Conservation (phyloP, 257 asterid genomes). For the Handroanthus guayacan region DNA sequence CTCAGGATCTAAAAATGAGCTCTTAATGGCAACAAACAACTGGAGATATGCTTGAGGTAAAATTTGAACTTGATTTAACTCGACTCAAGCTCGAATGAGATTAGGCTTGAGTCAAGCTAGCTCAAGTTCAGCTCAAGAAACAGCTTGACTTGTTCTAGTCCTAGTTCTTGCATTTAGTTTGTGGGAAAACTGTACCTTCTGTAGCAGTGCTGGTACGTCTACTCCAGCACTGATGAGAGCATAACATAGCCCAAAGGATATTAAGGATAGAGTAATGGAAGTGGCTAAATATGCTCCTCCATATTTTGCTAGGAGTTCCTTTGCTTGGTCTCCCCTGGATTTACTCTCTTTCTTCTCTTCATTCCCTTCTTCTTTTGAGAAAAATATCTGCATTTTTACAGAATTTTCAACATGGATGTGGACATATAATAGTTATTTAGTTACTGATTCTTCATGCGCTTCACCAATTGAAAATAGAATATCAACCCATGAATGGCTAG, state of each 20-base stretch:
- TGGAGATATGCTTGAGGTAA: no score
- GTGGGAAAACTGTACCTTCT: conserved; percentile 53
- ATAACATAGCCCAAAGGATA: conserved; percentile 83
- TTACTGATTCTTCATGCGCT: not conserved
- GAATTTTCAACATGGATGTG: not conserved
- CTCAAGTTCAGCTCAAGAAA: no score
- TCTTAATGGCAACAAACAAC: no score
- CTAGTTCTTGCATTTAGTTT: no score
- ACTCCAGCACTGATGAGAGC: conserved; percentile 82
- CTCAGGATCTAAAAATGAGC: no score
- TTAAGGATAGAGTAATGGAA: conserved; percentile 87
- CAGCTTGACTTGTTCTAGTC: no score
- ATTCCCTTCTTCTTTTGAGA: conserved; percentile 61
- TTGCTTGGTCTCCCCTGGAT: conserved; percentile 87
- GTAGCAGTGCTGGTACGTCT: conserved; percentile 80
- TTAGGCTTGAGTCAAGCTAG: no score
- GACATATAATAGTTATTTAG: not conserved
- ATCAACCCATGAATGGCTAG: not conserved
- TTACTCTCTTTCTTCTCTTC: conserved; percentile 53
- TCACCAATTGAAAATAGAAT: not conserved
- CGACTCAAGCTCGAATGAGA: no score
- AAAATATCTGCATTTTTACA: conserved; percentile 65
- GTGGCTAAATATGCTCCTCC: conserved; percentile 99
- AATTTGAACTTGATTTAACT: no score
- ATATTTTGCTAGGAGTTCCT: conserved; percentile 84